A percentile compares a stretch with the other conserved stretches of the same genome.
Conservation (phyloP, 495 filamentous ascomycete genomes). For the Symbiotaphrina buchneri region DNA sequence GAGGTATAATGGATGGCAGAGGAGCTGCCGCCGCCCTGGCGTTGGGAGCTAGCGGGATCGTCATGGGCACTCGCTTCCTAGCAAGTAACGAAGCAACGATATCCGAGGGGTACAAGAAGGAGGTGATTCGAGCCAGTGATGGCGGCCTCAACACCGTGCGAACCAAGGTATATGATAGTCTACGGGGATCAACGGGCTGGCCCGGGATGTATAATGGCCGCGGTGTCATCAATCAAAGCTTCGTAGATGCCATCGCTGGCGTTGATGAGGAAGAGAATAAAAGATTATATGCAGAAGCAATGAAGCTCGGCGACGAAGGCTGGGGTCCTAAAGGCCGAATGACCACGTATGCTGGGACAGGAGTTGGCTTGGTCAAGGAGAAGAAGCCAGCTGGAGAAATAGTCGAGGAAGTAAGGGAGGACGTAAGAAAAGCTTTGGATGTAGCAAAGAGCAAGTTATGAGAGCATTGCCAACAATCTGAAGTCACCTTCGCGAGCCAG, state of each 20-base stretch:
- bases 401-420: constrained; percentile 17
- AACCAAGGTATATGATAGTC: constrained; percentile 45
- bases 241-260: constrained; percentile 30
- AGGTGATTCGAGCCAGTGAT: constrained; percentile 34
- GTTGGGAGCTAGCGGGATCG: constrained; percentile 42
- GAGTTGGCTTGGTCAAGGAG: constrained; percentile 24
- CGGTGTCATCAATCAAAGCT: constrained; percentile 37
- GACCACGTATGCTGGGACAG: constrained; percentile 45
- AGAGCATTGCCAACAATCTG: no score
- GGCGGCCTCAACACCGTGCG: constrained; percentile 40
- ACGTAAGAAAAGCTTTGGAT: constrained; percentile 7
- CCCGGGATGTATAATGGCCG: constrained; percentile 38
- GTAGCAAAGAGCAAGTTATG: constrained; percentile 3
- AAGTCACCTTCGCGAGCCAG: no score
- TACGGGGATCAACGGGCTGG: constrained; percentile 49
- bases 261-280: constrained; percentile 33
- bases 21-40: constrained; percentile 38
- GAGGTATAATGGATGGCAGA: constrained; percentile 46
- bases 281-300: constrained; percentile 29
- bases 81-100: constrained; percentile 41
- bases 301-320: constrained; percentile 27
- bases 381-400: constrained; percentile 20
- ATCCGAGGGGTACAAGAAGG: constrained; percentile 31
- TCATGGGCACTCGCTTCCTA: constrained; percentile 52
- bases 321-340: constrained; percentile 41